Conservation (phyloP, 192 early-diverging fungal species). For the Fimicolochytrium jonesii region DNA sequence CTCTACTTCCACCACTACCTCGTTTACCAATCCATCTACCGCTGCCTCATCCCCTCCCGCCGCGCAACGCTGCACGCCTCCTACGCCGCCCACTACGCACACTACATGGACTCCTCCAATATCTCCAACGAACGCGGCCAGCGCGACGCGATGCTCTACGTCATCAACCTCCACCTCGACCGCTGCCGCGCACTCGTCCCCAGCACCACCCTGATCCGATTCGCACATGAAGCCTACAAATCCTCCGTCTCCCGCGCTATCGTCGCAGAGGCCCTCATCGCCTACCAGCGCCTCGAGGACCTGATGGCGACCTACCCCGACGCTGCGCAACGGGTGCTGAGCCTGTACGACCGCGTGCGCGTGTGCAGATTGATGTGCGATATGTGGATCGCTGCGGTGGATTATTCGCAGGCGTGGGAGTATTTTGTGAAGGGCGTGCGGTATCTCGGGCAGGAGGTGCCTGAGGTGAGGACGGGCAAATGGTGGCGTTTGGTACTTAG, state of each 20-base stretch:
- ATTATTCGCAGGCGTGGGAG: neutral
- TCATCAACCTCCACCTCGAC: conserved; percentile 8
- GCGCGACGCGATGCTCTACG: neutral
- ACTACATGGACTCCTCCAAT: neutral
- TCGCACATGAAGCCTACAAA: neutral
- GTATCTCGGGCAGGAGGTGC: neutral
- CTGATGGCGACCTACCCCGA: neutral
- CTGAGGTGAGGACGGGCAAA: neutral
- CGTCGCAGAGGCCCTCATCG: neutral
- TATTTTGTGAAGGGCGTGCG: neutral
- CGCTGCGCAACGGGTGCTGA: neutral
- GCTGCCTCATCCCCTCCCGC: neutral
- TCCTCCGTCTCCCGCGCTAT: conserved; percentile 3
- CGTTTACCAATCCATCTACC: conserved; percentile 15
- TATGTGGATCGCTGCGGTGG: neutral
- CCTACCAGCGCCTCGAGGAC: neutral
- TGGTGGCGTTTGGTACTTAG: neutral
- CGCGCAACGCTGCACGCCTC: neutral
- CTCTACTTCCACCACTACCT: neutral
- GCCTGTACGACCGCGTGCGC: neutral
- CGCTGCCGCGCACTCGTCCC: neutral
- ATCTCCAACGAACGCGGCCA: neutral
- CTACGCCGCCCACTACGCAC: neutral
- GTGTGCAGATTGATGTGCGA: conserved; percentile 1
- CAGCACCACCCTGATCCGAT: neutral